phyloP scores from a whole-genome alignment of 805 yeast genomes.

The Ogataea neopini region DNA sequence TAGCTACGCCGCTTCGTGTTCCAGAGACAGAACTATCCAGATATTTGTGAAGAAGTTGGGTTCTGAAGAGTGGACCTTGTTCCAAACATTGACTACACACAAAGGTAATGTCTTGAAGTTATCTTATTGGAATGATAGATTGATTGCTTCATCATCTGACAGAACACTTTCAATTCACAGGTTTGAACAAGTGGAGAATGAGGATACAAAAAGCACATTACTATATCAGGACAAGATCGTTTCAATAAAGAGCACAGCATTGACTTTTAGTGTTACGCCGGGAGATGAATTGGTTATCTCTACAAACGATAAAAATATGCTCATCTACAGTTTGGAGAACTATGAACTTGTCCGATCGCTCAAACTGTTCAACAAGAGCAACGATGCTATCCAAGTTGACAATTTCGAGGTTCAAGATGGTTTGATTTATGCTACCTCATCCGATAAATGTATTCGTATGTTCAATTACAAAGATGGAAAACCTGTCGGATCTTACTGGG shows the following conservation, averaged over 20 bases:
- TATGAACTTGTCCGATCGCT: slow-evolving; percentile 40
- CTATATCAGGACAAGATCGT: slow-evolving; percentile 47
- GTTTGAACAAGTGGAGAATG: slow-evolving; percentile 21
- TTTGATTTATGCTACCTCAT: slow-evolving; percentile 43
- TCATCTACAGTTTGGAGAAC: slow-evolving; percentile 37
- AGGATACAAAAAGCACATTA: slow-evolving; percentile 7
- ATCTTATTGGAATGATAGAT: slow-evolving; percentile 30
- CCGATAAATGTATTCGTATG: slow-evolving; percentile 59
- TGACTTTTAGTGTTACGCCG: slow-evolving; percentile 38
- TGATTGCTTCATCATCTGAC: slow-evolving; percentile 62
- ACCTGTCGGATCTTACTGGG: slow-evolving; percentile 56
- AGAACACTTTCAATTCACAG: slow-evolving; percentile 58
- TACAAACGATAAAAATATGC: slow-evolving; percentile 50
- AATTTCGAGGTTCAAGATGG: slow-evolving; percentile 37
- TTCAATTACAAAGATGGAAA: slow-evolving; percentile 49
- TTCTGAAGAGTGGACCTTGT: slow-evolving; percentile 45
- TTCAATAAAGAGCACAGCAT: slow-evolving; percentile 52
- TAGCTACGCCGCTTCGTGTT: slow-evolving; percentile 45
- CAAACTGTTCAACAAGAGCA: slow-evolving; percentile 43
- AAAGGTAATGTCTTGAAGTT: slow-evolving; percentile 52
- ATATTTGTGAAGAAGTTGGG: slow-evolving; percentile 37
- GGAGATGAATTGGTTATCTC: slow-evolving; percentile 48
- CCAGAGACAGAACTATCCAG: slow-evolving; percentile 67
- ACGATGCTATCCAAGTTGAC: slow-evolving; percentile 48
- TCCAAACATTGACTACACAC: slow-evolving; percentile 61